Base-by-base conservation (phyloP, 2,329 filamentous ascomycete species). In the Shiraia sp. region DNA sequence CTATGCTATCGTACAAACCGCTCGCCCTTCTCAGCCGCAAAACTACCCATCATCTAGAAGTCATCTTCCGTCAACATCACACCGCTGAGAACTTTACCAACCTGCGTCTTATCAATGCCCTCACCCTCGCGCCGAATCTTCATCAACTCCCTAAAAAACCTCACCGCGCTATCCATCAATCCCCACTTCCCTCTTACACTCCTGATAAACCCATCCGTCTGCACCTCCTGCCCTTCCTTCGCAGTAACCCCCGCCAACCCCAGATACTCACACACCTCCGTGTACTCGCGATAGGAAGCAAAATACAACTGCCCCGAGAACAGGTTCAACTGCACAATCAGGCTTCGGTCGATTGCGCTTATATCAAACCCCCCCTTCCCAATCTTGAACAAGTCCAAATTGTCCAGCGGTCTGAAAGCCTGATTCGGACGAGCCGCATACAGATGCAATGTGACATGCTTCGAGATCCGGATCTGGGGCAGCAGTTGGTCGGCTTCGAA, bases 301-400 rank as follows among this genome's bases (percentile, higher is more conserved):
- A 87, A 68, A 52, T 87, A 88, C 0, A 87, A 70, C 42, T 86
- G 82, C 0, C 85, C 85, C 0, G 85, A 73, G 40, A 88, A 87
- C 0, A 88, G 63, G 32, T 85, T 83, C 0, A 88, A 73, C 40
- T 79, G 70, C 0, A 71, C 65, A 0, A 69, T 55, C 6, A 13
- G 31, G 24, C 29, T 40, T 33, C 29, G 14, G 14, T 3, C 9
- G n/a, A 39, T n/a, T 12, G n/a, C n/a, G n/a, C n/a, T n/a, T n/a
- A n/a, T n/a, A n/a, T n/a, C n/a, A n/a, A n/a, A n/a, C n/a, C n/a
- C 17, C 1, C 3, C 10, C 2, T 47, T 34, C 1, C 52, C 69
- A 2, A 74, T 41, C 1, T 58, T 66, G 51, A 71, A 77, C 2
- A 80, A 63, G 2, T 61, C 44, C 0, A 83, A 59, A 0, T 53